Evolutionary conservation across 73 alveolate species (phyloP), one percentile per base, ranked within the genome.

Genomic region (Paraurostyla sp.): DNA sequence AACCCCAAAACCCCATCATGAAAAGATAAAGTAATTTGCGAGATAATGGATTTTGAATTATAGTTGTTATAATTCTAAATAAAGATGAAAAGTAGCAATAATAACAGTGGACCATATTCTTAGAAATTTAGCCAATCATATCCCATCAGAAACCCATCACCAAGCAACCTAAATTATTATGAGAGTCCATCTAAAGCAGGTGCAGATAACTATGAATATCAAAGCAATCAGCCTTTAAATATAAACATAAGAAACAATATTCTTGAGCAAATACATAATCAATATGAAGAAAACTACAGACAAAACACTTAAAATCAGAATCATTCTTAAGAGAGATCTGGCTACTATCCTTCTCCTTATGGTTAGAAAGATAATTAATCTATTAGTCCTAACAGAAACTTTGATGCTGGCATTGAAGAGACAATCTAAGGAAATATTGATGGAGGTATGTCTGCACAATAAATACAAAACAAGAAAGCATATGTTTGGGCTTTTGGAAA

Each of bases 401-500:
- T 13, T 18, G 71, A 35, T 1, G 87, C 41, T 4, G 71, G 33
- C 7, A 73, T 73, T n/a, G 87, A 73, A 18, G 87, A 73, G 46
- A 73, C 87, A 2, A 73, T 73, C 18, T 29, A 73, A 30, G 87
- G 87, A 27, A 73, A 73, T 73, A 73, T 73, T 6, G 87, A 73
- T 73, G 71, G 71, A 1, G 36, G 18, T 16, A 73, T 73, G 87
- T 30, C 69, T 23, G 32, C 3, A 13, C 18, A 45, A 45, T 50
- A 50, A 16, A 73, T 50, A 2, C 25, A 45, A 73, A 73, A 45
- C 32, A 83, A 83, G 49, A 83, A 83, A 42, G 95, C 96, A 27
- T 93, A 54, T 78, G 92, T 96, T 16, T 96, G 94, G 93, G 96
- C 97, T 25, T 98, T 98, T 98, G 99, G 99, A 50, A 97, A 97